Evolutionary conservation across 306 rosid species (phyloP), one percentile per base, ranked within the genome.

Genomic region (Lathyrus sativus): DNA sequence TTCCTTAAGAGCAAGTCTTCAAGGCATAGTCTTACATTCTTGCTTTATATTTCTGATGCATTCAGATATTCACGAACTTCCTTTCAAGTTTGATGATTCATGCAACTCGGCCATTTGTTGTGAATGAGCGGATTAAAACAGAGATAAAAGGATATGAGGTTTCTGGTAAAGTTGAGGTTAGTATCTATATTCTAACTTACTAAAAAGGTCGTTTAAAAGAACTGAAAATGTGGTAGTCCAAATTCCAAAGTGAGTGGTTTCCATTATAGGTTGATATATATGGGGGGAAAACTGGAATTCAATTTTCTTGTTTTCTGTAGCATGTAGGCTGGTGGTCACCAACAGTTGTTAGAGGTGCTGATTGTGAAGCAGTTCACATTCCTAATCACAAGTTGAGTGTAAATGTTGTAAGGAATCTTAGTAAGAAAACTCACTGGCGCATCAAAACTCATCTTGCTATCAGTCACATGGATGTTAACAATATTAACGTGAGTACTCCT

Each of bases 291-390:
- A 17, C 45, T 24, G 15, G 59, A 7, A 58, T 50, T 74, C 15
- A 38, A 77, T 42, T 13, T 78, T 46, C 62, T 18, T 51, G 33
- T 59, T 79, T 76, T 73, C 45, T 71, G 64, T 80, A 95, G 99
- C 95, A 90, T 71, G 96, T 95, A 71, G 96, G 99, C 50, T 95
- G 99, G 97, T 95, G 99, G 97, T 90, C 99, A 11, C 96, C 99
- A 62, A 95, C 99, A 63, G 86, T 88, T 59, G 88, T 95, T 65
- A 85, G 97, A 85, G 99, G 97, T 14, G 90, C 93, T 66, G 96
- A 95, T 87, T 95, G 97, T 70, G 99, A 95, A 90, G 97, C 99
- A 64, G 88, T 95, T 64, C 96, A 95, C 73, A 95, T 95, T 82
- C 99, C 99, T 75, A 95, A 95, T 73, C 96, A 95, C 88, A 88